Base-by-base conservation (phyloP, 495 filamentous ascomycete species). In the Neurospora sp. region DNA sequence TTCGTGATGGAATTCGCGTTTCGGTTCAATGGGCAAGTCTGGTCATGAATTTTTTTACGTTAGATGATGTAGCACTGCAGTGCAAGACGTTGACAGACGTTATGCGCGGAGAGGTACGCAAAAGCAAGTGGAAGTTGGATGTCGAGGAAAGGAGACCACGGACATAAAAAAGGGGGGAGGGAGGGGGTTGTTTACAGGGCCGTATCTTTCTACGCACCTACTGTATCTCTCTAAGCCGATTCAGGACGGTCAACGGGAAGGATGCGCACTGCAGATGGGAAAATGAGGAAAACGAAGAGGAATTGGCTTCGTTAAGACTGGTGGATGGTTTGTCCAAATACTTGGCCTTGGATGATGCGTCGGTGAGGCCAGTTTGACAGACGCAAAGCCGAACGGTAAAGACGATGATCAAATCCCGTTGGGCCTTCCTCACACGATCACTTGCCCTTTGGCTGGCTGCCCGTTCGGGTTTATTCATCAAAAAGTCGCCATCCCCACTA, bases 361-460 rank as follows among this genome's bases (percentile, higher is more conserved):
- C 54, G 54, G 54, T 62, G 54, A 62, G 27, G 54, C 54, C 54
- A 62, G 54, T 31, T 62, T 5, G 49, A 54, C 20, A 54, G 20
- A 54, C 44, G 46, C n/a, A 49, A 49, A 49, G 46, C 46, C 46
- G 41, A 49, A 23, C 10, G 27, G 54, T 54, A 27, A 31, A 35
- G 23, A 62, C 23, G 23, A 62, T 18, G 54, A 62, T 62, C 54
- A 62, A 16, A 14, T 31, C 27, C 54, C 54, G 54, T 16, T 62
- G 54, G 12, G 54, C 54, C 20, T 62, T 62, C 41, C 75, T 76
- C 76, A 78, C 75, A 76, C 76, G 76, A 78, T 76, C 76, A 76
- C 72, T 76, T 78, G 72, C 76, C 75, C 62, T 75, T 75, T 73
- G 66, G 66, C 20, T 23, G 46, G 46, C 42, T 46, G 42, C 18